Evolutionary conservation across 2,329 filamentous ascomycete genomes (phyloP), one percentile per base, ranked within the genome.

Genomic region (Acrodontium crateriforme): DNA sequence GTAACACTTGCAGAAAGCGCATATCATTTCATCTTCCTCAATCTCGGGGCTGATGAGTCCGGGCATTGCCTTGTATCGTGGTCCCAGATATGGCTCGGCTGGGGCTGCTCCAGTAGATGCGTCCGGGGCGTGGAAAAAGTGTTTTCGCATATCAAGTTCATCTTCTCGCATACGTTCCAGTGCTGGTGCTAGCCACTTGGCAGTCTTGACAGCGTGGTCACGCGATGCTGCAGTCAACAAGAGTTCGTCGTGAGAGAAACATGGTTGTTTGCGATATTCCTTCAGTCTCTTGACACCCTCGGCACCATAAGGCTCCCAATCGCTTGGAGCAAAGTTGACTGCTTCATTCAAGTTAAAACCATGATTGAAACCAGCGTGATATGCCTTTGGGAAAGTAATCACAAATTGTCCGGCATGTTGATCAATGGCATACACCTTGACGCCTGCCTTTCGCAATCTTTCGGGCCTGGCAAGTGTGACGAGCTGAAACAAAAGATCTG

Each of bases 261-360:
- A 95, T 1, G 89, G 84, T 39, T 94, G 85, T 31, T 85, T 73
- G 31, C 87, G 71, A 53, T 94, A 98, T 27, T 77, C 69, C 43
- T 89, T 82, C 16, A 95, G 63, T 39, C 87, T 70, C 44, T 87
- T 76, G 1, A 95, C 85, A 1, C 89, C 85, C 16, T 75, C 69
- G 30, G 87, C 74, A 2, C 89, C 89, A 49, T 75, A 91, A 0
- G 84, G 83, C 47, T 98, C 89, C 89, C 89, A 98, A 45, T 98
- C 89, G 16, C 65, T 67, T 0, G 89, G 89, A 0, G 89, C 89
- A 56, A 98, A 98, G 50, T 98, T 98, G 42, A 98, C 89, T 4
- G 89, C 89, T 53, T 98, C 89, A 44, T 98, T 98, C 56, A 94
- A 92, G 50, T 98, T 98, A 62, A 98, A 98, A 3, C 63, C 89